phyloP scores from a whole-genome alignment of 2,329 filamentous ascomycete species.

The Talaromyces sp. region DNA sequence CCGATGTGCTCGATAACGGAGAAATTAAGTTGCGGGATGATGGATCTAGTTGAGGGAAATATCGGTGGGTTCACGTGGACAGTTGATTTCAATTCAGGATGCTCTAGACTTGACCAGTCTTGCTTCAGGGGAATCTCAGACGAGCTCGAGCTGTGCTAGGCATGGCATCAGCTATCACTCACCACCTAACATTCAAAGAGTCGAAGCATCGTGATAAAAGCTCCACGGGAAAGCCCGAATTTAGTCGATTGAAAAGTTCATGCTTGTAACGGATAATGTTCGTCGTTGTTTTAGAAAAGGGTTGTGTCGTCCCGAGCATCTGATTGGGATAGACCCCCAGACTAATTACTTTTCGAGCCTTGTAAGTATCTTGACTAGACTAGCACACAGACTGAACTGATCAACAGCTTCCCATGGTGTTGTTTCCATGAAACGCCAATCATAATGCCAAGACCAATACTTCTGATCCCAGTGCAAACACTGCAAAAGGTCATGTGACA shows the following conservation, averaged over 20 bases:
- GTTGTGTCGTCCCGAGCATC: background rate
- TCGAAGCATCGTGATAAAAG: too few relatives aligned
- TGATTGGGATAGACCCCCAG: background rate
- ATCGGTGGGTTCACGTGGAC: background rate
- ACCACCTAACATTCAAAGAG: background rate
- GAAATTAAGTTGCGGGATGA: background rate
- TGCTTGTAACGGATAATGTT: background rate
- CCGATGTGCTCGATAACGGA: background rate
- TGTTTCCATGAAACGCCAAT: background rate
- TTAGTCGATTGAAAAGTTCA: background rate
- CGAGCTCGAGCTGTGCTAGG: background rate
- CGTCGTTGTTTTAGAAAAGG: background rate
- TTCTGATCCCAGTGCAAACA: conserved; percentile 14
- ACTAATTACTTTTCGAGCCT: background rate
- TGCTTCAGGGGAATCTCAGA: background rate
- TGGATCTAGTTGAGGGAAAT: background rate
- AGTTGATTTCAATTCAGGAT: background rate
- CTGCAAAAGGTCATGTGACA: conserved; percentile 13
- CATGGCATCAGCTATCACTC: background rate
- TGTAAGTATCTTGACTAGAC: background rate
- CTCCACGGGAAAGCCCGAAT: background rate
- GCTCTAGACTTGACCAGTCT: background rate
- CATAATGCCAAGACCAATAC: background rate
- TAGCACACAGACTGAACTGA: background rate
- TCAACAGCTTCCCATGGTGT: background rate